phyloP scores from a whole-genome alignment of 768 basidiomycete species.

The Xerocomus spinulosus region DNA sequence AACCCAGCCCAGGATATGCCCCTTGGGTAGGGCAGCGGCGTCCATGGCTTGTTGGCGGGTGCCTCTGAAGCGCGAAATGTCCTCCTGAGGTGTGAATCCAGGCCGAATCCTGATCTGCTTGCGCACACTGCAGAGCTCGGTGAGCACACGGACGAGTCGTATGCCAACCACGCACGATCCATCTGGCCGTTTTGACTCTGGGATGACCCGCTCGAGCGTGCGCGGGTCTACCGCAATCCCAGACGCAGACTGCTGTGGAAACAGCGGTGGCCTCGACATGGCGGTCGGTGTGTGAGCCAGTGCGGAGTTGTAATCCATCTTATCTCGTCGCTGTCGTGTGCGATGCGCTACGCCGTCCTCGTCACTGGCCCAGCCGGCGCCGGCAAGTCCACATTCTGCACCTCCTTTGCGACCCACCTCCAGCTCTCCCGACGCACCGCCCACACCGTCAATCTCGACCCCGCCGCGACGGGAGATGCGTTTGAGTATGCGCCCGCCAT shows the following conservation, averaged over 20 bases:
- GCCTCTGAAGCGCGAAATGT: slow-evolving; percentile 81
- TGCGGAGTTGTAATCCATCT: slow-evolving; percentile 31
- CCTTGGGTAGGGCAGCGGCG: slow-evolving; percentile 57
- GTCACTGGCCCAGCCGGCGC: slow-evolving; percentile 97
- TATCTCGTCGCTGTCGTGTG: slow-evolving; percentile 7
- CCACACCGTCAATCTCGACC: slow-evolving; percentile 96
- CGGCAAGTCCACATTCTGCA: slow-evolving; percentile 93
- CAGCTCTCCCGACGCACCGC: slow-evolving; percentile 73
- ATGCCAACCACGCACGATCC: slow-evolving; percentile 57
- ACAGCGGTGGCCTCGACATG: slow-evolving; percentile 76
- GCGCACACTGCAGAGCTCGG: slow-evolving; percentile 52
- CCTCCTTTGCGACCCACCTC: slow-evolving; percentile 85
- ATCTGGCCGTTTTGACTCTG: slow-evolving; percentile 75
- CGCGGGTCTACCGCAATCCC: slow-evolving; percentile 85
- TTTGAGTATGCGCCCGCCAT: slow-evolving; percentile 92
- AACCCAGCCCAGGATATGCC: slow-evolving; percentile 80
- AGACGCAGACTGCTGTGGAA: slow-evolving; percentile 63
- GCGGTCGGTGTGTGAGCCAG: background rate
- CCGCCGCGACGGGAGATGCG: slow-evolving; percentile 79
- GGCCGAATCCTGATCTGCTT: slow-evolving; percentile 88
- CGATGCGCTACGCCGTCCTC: slow-evolving; percentile 85
- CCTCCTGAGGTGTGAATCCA: slow-evolving; percentile 93
- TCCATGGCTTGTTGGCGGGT: slow-evolving; percentile 74
- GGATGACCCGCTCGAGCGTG: slow-evolving; percentile 84
- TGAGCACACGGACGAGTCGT: slow-evolving; percentile 12